phyloP scores from a whole-genome alignment of 768 basidiomycete species.

The Hydnomerulius pinastri region DNA sequence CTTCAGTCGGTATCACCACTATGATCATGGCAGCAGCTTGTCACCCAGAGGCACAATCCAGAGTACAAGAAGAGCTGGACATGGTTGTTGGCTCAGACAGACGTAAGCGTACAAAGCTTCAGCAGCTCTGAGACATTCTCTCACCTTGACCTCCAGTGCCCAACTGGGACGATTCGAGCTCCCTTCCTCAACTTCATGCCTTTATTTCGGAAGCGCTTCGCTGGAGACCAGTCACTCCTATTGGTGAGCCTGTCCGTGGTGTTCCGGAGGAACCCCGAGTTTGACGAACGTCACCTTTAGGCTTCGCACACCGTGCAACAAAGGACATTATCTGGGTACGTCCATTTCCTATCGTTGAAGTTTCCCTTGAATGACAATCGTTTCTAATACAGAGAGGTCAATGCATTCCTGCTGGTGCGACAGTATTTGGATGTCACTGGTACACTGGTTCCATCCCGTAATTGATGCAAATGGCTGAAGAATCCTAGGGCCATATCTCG shows the following conservation, averaged over 20 bases:
- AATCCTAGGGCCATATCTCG: no score
- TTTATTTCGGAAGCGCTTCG: conserved; percentile 39
- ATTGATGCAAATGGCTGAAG: no score
- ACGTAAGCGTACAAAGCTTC: conserved; percentile 8
- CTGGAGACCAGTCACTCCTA: conserved; percentile 37
- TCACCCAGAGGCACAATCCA: conserved; percentile 50
- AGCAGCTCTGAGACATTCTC: not conserved
- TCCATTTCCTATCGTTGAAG: not conserved
- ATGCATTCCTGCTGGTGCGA: conserved; percentile 25
- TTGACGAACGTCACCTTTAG: not conserved
- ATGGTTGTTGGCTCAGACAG: conserved; percentile 45
- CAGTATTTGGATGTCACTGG: conserved; percentile 20
- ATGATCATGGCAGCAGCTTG: conserved; percentile 54
- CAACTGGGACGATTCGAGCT: conserved; percentile 33
- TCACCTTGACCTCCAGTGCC: conserved; percentile 30
- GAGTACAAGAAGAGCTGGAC: conserved; percentile 57
- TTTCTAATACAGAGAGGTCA: conserved; percentile 16
- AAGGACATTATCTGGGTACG: conserved; percentile 62
- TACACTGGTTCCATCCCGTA: no score
- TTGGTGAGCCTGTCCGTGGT: conserved; percentile 20
- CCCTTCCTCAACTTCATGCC: conserved; percentile 38
- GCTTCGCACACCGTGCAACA: conserved; percentile 63
- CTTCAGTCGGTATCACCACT: conserved; percentile 51
- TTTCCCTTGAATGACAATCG: conserved; percentile 34
- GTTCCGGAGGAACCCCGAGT: no score